Evolutionary conservation across 495 filamentous ascomycete genomes (phyloP), one percentile per base, ranked within the genome.

Genomic region (Annulohypoxylon bovei): DNA sequence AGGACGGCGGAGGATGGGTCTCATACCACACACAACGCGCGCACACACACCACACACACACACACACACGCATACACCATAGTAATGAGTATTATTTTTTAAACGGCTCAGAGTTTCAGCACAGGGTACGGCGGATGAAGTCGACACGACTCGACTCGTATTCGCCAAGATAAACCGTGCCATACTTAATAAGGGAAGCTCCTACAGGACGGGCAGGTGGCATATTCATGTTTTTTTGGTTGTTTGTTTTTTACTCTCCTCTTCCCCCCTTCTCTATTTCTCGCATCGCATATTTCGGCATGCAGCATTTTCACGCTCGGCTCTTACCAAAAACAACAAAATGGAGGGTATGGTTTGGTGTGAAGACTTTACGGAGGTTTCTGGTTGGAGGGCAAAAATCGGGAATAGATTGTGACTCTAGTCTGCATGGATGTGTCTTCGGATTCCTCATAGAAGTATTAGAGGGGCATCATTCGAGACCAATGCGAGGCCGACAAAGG

Each of bases 361-460:
- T 25, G 62, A 64, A 67, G 67, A 63, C 50, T 62, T 62, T 35
- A 67, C 52, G 67, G 66, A 63, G 37, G 35, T 55, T 62, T 73
- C 11, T 63, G 71, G 67, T 70, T 65, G 71, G 70, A 72, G 65
- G 67, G 67, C 57, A 70, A 73, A 70, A 73, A 59, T 63, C 44
- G 62, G 63, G 62, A 67, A 73, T 73, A 73, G 71, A 73, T 70
- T 73, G 71, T 73, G 71, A 70, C 62, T 73, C 66, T 70, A 73
- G 71, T 73, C 71, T 70, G 71, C 71, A 73, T 73, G 70, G 70
- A 72, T 37, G 71, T 70, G 71, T 70, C 71, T 73, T 59, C 71
- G 62, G 66, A 70, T 73, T 73, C 71, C 71, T 73, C 71, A 73
- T 73, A 73, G 71, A 70, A 63, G 65, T 68, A 46, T 72, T 72